Evolutionary conservation across 2,329 filamentous ascomycete species (phyloP).

Genomic region (Aspergillus versicolor): DNA sequence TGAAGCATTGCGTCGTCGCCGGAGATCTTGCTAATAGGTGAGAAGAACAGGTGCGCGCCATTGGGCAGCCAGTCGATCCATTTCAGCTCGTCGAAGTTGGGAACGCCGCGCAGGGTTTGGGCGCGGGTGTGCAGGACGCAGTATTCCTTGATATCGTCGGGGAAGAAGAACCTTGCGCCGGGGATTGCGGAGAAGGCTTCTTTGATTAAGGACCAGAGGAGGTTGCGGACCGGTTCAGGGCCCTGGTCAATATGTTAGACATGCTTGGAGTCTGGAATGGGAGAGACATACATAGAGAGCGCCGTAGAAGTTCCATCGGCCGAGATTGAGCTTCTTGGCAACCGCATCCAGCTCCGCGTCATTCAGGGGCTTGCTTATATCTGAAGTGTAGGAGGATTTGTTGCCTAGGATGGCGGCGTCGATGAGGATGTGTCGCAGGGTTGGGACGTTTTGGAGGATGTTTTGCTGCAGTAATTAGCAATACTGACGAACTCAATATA

Average conservation of each 20-base stretch:
- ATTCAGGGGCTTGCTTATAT: constrained; percentile 31
- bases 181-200: constrained; percentile 43
- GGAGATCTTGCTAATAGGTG: constrained; percentile 51
- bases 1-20: constrained; percentile 49
- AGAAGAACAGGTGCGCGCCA: constrained; percentile 41
- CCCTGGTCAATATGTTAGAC: constrained; percentile 2
- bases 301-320: constrained; percentile 55
- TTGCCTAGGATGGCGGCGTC: constrained; percentile 46
- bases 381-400: constrained; percentile 17
- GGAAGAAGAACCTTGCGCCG: constrained; percentile 46
- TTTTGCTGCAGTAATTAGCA: constrained; percentile 13
- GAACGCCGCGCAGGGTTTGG: constrained; percentile 26
- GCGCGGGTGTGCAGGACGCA: constrained; percentile 28
- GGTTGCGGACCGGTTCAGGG: constrained; percentile 31
- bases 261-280: too few species aligned
- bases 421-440: constrained; percentile 47
- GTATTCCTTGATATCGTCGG: constrained; percentile 39
- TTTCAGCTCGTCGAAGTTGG: constrained; percentile 34
- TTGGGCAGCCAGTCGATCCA: constrained; percentile 56
- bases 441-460: constrained; percentile 51
- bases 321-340: constrained; percentile 42
- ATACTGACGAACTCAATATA: not conserved
- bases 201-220: constrained; percentile 43
- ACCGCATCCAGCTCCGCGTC: constrained; percentile 45
- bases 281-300: constrained; percentile 36